A percentile compares a stretch with the other conserved stretches of the same genome.
These are phyloP conservation scores for Xylaria intraflava DNA, from an alignment of 495 filamentous ascomycete species.

Conservation along the genomic window DNA sequence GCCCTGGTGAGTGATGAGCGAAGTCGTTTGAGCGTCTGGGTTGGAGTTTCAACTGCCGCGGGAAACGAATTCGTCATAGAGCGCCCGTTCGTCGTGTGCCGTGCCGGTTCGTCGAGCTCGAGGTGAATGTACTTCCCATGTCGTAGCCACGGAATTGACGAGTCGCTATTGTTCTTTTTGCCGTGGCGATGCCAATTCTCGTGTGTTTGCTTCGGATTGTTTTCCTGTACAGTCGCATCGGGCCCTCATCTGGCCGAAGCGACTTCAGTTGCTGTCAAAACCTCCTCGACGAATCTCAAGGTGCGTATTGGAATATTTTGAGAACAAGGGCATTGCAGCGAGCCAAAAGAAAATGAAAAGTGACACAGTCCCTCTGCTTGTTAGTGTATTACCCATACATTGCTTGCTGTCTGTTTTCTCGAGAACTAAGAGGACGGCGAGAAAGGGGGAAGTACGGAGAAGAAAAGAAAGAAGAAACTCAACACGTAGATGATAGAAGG, in stretches of 20 bases:
- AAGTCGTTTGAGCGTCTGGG: neutral
- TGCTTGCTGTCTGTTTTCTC: neutral
- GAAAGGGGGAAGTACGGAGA: neutral
- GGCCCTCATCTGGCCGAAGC: neutral
- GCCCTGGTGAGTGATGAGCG: neutral
- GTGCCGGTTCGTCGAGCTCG: no score
- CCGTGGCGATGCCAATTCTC: no score
- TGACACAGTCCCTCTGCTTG: neutral
- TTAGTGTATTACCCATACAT: neutral
- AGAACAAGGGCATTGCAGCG: neutral
- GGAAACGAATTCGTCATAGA: neutral
- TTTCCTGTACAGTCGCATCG: neutral
- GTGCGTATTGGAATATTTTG: neutral
- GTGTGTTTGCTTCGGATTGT: constrained; percentile 2
- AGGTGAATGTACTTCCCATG: neutral
- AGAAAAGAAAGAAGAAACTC: neutral
- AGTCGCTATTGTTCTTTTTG: no score
- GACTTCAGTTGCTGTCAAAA: neutral
- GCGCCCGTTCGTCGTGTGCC: no score
- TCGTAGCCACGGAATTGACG: no score
- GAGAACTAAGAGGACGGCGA: neutral
- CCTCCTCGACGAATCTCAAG: neutral
- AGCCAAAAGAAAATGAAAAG: constrained; percentile 5
- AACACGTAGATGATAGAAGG: neutral
- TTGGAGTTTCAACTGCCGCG: neutral